These are phyloP conservation scores for Salicornia ramosissima DNA, from an alignment of 148 eudicot genomes.

Conservation along the genomic window DNA sequence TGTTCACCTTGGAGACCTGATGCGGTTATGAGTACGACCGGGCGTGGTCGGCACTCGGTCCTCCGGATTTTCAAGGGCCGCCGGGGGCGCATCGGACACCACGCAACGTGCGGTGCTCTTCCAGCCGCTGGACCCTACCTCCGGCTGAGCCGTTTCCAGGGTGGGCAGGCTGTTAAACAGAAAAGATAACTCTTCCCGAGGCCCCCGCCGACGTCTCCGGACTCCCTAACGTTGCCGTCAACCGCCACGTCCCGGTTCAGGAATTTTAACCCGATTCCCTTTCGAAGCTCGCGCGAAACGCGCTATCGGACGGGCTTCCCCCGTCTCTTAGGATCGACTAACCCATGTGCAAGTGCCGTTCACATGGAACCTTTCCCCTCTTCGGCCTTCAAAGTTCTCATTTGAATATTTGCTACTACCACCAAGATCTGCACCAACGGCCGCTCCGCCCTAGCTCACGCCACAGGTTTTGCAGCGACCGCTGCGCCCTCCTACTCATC, in stretches of 20 bases:
- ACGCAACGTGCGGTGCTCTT: not conserved
- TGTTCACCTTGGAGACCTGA: no score
- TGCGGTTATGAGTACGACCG: no score
- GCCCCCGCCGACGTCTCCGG: constrained; percentile 28
- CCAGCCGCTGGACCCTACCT: constrained; percentile 2
- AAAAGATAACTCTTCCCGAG: constrained; percentile 23
- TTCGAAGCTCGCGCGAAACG: no score
- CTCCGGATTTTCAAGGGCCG: no score
- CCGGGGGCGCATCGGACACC: not conserved
- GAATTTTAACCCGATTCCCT: no score
- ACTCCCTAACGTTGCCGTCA: constrained; percentile 5
- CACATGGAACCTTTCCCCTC: constrained; percentile 50
- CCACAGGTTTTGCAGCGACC: no score
- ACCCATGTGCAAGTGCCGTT: constrained; percentile 45
- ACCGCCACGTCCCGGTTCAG: constrained; percentile 23
- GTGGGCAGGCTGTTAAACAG: constrained; percentile 18
- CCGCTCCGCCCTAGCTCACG: constrained; percentile 24
- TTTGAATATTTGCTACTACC: constrained; percentile 55
- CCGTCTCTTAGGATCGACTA: constrained; percentile 15
- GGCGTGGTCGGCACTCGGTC: no score
- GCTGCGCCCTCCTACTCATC: no score
- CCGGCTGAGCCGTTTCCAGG: constrained; percentile 20
- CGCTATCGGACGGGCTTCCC: no score
- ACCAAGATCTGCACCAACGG: constrained; percentile 50
- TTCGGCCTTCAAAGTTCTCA: constrained; percentile 47